Conservation (phyloP, 2,329 filamentous ascomycete genomes). For the Diatrype stigma region DNA sequence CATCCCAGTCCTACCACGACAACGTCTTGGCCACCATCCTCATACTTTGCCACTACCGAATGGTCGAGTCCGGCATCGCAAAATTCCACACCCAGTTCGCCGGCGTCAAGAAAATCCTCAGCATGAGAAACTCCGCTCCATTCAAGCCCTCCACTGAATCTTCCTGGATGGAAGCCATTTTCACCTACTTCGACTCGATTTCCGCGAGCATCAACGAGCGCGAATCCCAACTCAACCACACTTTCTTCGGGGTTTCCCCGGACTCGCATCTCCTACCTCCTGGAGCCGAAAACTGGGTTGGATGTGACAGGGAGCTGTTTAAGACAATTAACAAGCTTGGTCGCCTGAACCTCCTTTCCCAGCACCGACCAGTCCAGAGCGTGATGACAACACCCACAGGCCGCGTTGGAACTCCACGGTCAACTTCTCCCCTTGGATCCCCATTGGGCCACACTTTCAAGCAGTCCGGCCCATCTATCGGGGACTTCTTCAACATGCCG, state of each 20-base stretch:
- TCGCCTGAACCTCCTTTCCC: constrained; percentile 77
- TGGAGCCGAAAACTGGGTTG: constrained; percentile 78
- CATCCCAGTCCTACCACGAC: constrained; percentile 71
- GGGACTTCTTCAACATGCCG: constrained; percentile 49
- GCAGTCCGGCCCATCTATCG: constrained; percentile 29
- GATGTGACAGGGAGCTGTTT: constrained; percentile 84
- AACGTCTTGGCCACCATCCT: constrained; percentile 84
- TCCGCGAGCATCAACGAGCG: constrained; percentile 88
- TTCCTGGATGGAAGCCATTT: constrained; percentile 87
- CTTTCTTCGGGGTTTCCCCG: constrained; percentile 54
- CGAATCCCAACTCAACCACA: constrained; percentile 72
- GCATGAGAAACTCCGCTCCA: constrained; percentile 59
- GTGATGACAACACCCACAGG: constrained; percentile 22
- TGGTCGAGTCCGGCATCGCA: constrained; percentile 87
- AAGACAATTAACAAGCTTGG: constrained; percentile 80
- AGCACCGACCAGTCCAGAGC: constrained; percentile 54
- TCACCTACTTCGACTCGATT: constrained; percentile 92
- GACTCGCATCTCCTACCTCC: constrained; percentile 49
- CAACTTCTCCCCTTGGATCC: constrained; percentile 36
- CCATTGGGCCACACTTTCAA: constrained; percentile 41
- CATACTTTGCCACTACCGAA: constrained; percentile 85
- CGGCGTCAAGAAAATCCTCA: constrained; percentile 84
- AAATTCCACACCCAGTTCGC: constrained; percentile 93
- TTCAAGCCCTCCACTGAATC: constrained; percentile 61
- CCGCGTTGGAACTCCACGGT: constrained; percentile 21